Conservation (phyloP, 164 flowering plant genomes). For the Chimonanthus praecox region DNA sequence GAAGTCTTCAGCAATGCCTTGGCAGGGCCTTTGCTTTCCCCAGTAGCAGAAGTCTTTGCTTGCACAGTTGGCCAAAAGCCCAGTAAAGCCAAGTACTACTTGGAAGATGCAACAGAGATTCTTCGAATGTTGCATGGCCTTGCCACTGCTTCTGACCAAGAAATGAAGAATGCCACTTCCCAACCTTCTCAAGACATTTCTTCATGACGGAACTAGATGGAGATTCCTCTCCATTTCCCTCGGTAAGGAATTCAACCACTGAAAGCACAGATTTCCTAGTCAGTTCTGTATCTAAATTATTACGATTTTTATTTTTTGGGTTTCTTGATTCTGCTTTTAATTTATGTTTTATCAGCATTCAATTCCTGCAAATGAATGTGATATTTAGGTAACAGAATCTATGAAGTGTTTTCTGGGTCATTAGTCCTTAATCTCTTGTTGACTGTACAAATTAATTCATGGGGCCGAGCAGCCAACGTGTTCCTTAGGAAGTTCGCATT, state of each 20-base stretch:
- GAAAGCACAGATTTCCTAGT: neutral
- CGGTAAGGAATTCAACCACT: neutral
- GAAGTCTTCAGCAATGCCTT: slow-evolving; percentile 35
- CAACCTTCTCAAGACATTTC: neutral
- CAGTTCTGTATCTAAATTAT: neutral
- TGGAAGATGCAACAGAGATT: slow-evolving; percentile 43
- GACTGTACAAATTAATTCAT: neutral
- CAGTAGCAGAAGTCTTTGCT: slow-evolving; percentile 47
- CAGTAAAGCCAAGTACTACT: slow-evolving; percentile 46
- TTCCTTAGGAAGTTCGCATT: neutral
- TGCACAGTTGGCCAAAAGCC: slow-evolving; percentile 58
- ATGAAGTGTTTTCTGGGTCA: neutral
- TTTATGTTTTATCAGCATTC: neutral
- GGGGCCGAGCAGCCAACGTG: neutral
- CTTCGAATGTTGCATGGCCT: slow-evolving; percentile 41
- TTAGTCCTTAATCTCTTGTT: neutral
- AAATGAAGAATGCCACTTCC: slow-evolving; percentile 9
- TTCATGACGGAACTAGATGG: neutral
- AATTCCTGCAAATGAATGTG: neutral
- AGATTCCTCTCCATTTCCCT: neutral
- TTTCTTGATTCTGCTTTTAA: neutral
- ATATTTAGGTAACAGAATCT: neutral
- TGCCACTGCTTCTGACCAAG: slow-evolving; percentile 33
- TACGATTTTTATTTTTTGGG: neutral
- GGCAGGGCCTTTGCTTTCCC: slow-evolving; percentile 31